These are phyloP conservation scores for Syzygium syzygioides DNA, from an alignment of 441 rosid genomes.

Conservation along the genomic window DNA sequence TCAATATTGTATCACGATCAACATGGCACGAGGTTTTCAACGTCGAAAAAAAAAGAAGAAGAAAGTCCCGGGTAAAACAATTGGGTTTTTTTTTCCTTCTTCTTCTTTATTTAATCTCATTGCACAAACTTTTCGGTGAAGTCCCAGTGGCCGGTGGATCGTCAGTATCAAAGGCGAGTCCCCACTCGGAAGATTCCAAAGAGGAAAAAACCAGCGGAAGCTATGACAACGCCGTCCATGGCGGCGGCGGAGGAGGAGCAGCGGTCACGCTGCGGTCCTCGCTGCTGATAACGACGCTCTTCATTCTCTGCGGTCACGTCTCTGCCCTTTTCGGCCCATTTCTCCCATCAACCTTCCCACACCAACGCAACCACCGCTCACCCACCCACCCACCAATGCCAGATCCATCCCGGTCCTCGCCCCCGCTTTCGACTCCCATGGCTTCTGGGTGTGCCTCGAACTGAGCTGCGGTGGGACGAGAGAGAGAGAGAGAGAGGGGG, in stretches of 20 bases:
- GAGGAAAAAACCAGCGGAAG: not conserved
- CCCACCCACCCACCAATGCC: not conserved
- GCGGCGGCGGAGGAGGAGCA: not conserved
- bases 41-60: not conserved
- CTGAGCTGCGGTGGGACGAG: not conserved
- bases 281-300: not conserved
- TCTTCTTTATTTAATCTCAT: not conserved
- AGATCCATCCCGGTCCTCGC: not conserved
- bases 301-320: not conserved
- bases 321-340: not conserved
- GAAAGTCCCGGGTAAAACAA: too few species aligned
- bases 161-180: not conserved
- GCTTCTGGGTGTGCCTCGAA: not conserved
- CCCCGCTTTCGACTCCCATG: not conserved
- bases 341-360: not conserved
- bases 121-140: not conserved
- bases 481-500: not conserved
- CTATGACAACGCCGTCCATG: not conserved
- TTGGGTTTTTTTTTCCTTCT: too few species aligned
- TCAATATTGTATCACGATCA: too few species aligned
- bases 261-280: not conserved
- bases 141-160: not conserved
- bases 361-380: not conserved
- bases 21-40: too few species aligned
- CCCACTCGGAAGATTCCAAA: not conserved